Evolutionary conservation across 805 yeast species (phyloP).

Genomic region (Allodekkera sacchari): DNA sequence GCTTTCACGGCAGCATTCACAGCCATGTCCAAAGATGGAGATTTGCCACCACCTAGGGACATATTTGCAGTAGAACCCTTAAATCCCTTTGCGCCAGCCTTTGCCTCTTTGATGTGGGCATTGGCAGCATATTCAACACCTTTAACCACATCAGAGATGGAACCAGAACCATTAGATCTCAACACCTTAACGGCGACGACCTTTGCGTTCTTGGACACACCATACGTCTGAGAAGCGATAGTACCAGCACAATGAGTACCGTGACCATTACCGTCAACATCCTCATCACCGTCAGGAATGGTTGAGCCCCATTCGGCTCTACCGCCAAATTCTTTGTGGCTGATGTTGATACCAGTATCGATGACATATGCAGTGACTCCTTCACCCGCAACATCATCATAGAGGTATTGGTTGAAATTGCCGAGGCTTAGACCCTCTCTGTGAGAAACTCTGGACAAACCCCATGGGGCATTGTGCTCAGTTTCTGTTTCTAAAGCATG

Average conservation of each 20-base stretch:
- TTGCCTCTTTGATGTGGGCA: slow-evolving; percentile 45
- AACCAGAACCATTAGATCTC: slow-evolving; percentile 74
- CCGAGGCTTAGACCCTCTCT: slow-evolving; percentile 61
- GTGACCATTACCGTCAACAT: slow-evolving; percentile 82
- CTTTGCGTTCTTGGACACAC: slow-evolving; percentile 76
- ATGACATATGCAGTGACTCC: slow-evolving; percentile 83
- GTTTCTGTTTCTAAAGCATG: slow-evolving; percentile 52
- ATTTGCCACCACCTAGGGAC: slow-evolving; percentile 92
- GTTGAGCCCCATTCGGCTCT: slow-evolving; percentile 86
- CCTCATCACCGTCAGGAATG: slow-evolving; percentile 62
- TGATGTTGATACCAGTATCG: slow-evolving; percentile 79
- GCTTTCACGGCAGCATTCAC: slow-evolving; percentile 84
- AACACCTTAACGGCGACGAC: slow-evolving; percentile 80
- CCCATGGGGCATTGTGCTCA: slow-evolving; percentile 91
- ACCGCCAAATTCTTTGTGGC: slow-evolving; percentile 72
- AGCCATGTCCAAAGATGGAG: slow-evolving; percentile 79
- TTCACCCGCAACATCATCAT: slow-evolving; percentile 66
- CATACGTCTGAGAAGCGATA: slow-evolving; percentile 70
- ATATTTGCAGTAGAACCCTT: slow-evolving; percentile 86
- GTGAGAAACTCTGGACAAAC: slow-evolving; percentile 84
- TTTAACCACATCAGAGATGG: slow-evolving; percentile 75
- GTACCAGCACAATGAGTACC: slow-evolving; percentile 98
- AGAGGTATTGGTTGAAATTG: slow-evolving; percentile 65
- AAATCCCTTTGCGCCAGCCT: slow-evolving; percentile 51
- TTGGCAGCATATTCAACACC: slow-evolving; percentile 83